Base-by-base conservation (phyloP, 345 rosid genomes). In the Bruguiera parviflora region DNA sequence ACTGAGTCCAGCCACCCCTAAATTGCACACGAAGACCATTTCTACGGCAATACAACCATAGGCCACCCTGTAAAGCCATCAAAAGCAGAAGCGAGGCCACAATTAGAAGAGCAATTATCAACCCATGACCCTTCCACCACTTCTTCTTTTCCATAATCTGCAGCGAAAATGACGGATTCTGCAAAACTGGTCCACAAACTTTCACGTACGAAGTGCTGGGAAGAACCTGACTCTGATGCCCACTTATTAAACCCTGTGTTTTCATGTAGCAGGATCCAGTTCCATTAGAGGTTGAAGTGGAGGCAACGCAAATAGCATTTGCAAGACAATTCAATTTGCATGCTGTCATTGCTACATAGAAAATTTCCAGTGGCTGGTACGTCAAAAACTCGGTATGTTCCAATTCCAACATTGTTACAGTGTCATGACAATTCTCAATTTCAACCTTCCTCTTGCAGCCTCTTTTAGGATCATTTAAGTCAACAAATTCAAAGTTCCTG, bases 361-460 rank as follows among this genome's bases (percentile, higher is more conserved):
- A 60, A 62, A 65, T 32, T 65, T 75, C 73, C 71, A 81, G 84
- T 7, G 74, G 65, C 7, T 61, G 64, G 72, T 74, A 75, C 6
- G 80, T 79, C 46, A 86, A 61, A 67, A 87, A 79, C 22, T 62
- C 61, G 2, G 86, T 66, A 39, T 83, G 84, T 37, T n/a, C 73
- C 69, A 89, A 57, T 55, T 75, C 74, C 69, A 89, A 58, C 90
- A 87, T 89, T 5, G 90, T 75, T 13, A 71, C 21, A n/a, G 51
- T 79, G 24, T 77, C 75, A 11, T 77, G 69, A 67, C 96, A 89
- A 68, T 71, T 69, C 61, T 65, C 78, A 22, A 85, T 55, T 77
- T 85, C 92, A 15, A 68, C 55, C 71, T 69, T 84, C 60, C 90
- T 84, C 73, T 78, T 85, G 58, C 96, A 89, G 0, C 89, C 96